phyloP scores from a whole-genome alignment of 352 stramenopile species.

The Phytophthora ohioensis region DNA sequence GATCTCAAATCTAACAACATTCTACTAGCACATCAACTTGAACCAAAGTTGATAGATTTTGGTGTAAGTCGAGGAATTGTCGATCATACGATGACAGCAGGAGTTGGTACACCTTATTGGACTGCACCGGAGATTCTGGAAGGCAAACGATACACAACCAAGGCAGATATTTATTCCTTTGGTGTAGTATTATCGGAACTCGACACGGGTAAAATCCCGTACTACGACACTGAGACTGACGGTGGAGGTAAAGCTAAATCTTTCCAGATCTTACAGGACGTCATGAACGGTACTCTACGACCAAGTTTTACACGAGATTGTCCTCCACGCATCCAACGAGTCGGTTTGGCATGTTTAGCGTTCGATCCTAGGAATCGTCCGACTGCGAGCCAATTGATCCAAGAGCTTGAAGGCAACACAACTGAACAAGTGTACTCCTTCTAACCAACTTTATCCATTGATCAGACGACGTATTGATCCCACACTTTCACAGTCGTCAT shows the following conservation, averaged over 20 bases:
- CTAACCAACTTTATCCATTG: neutral
- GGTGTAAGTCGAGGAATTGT: conserved; percentile 52
- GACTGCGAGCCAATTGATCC: conserved; percentile 38
- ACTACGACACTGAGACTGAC: conserved; percentile 28
- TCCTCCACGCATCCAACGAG: conserved; percentile 38
- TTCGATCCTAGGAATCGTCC: conserved; percentile 43
- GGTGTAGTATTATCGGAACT: conserved; percentile 63
- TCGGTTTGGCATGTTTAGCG: conserved; percentile 38
- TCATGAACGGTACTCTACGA: conserved; percentile 48
- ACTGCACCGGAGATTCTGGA: conserved; percentile 77
- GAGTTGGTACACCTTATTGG: conserved; percentile 85
- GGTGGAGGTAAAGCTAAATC: conserved; percentile 23
- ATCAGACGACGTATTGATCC: neutral
- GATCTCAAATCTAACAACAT: conserved; percentile 28
- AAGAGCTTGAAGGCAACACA: conserved; percentile 20
- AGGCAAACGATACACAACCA: conserved; percentile 56
- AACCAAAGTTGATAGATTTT: conserved; percentile 86
- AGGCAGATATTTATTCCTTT: conserved; percentile 76
- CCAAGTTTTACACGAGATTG: conserved; percentile 54
- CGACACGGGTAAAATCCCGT: conserved; percentile 44
- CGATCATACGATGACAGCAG: conserved; percentile 49
- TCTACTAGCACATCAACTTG: conserved; percentile 57
- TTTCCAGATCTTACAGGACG: conserved; percentile 51
- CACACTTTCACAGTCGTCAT: neutral
- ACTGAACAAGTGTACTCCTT: neutral